Base-by-base conservation (phyloP, 192 early-diverging fungal genomes). In the Obelidium mucronatum region DNA sequence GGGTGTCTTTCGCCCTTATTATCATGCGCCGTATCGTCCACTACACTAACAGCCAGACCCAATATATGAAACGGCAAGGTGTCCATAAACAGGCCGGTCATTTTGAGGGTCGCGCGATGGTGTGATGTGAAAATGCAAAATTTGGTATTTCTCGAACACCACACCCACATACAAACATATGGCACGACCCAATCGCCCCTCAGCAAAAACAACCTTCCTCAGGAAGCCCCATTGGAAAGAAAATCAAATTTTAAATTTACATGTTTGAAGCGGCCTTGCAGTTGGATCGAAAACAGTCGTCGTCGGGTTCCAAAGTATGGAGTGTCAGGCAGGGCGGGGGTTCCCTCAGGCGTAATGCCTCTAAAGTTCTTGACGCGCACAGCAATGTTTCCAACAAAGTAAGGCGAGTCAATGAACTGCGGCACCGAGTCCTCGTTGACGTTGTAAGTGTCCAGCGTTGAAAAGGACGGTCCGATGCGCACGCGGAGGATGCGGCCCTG, bases 181-280 rank as follows among this genome's bases (percentile, higher is more conserved):
- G n/a, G n/a, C n/a, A n/a, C n/a, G n/a, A n/a, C n/a, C n/a, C n/a
- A n/a, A n/a, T n/a, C n/a, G n/a, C n/a, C n/a, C 44, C 44, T 19
- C 44, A 48, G 19, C 44, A 15, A 48, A 6, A 15, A 48, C 44
- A 15, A 48, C 44, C 17, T 17, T 44, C 42, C 42, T 44, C 42
- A n/a, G n/a, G n/a, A n/a, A n/a, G n/a, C n/a, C n/a, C n/a, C n/a
- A n/a, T n/a, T n/a, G n/a, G n/a, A n/a, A n/a, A n/a, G n/a, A n/a
- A 52, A 52, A 52, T n/a, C 15, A 52, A n/a, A n/a, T 60, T 60
- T 60, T 17, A 28, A 40, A 82, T 80, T 73, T 59, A 89, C 85
- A 51, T 84, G 81, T 79, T 91, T 91, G 79, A 94, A 95, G n/a
- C 91, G 80, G 31, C 90, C 91, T 24, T 82, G 86, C 31, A 94